A percentile compares a stretch with the other conserved stretches of the same genome.
phyloP scores from a whole-genome alignment of 257 asterid species.

The Solanum pinnatisectum region DNA sequence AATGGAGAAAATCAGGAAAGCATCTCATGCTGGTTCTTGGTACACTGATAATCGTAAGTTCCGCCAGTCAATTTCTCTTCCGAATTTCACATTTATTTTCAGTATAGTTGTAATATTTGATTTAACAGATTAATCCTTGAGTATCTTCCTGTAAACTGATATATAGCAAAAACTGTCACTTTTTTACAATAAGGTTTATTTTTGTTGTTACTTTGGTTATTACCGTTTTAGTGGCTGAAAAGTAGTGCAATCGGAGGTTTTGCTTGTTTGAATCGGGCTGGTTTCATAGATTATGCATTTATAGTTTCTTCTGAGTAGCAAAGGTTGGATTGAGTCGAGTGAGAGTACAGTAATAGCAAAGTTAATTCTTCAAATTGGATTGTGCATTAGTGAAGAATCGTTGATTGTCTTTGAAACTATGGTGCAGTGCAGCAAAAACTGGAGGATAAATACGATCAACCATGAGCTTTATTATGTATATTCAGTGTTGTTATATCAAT shows the following conservation, averaged over 20 bases:
- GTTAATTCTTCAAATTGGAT: neutral
- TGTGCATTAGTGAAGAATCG: neutral
- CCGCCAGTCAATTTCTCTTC: neutral
- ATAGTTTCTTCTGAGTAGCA: neutral
- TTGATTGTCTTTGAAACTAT: neutral
- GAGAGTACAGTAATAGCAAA: neutral
- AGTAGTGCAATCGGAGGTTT: neutral
- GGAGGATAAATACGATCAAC: neutral
- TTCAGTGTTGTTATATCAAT: neutral
- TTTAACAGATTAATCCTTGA: neutral
- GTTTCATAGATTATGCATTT: neutral
- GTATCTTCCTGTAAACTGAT: neutral
- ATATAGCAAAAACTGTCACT: neutral
- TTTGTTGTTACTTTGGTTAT: neutral
- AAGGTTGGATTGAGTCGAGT: neutral
- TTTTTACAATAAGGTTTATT: neutral
- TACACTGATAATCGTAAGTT: conserved; percentile 86
- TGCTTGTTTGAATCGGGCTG: neutral
- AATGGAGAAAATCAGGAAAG: conserved; percentile 75
- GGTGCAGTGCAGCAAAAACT: neutral
- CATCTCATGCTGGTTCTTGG: conserved; percentile 99
- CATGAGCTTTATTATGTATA: neutral
- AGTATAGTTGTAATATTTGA: neutral
- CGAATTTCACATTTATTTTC: neutral
- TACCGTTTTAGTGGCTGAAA: neutral